Evolutionary conservation across 2,329 filamentous ascomycete genomes (phyloP).

Genomic region (Trichoderma harzianum): DNA sequence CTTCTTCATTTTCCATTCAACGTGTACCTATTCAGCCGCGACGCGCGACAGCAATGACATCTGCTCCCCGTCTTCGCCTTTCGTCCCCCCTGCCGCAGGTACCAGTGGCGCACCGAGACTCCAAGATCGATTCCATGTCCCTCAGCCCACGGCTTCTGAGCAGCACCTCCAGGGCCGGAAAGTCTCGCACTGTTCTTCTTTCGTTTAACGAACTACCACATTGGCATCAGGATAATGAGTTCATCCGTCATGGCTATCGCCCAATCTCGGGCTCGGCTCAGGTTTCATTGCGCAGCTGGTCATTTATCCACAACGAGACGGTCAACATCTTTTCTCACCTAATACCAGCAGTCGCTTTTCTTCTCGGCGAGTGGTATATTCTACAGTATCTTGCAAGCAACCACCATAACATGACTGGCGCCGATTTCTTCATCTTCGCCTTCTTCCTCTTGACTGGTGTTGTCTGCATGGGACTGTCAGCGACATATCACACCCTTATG

Average conservation of each 20-base stretch:
- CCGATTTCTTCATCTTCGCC: background rate
- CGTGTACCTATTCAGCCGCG: background rate
- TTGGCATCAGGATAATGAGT: slow-evolving; percentile 14
- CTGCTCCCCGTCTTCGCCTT: slow-evolving; percentile 7
- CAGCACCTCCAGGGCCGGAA: background rate
- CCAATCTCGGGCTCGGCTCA: slow-evolving; percentile 6
- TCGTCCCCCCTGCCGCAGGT: background rate
- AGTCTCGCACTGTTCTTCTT: background rate
- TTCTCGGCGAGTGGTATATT: slow-evolving; percentile 8
- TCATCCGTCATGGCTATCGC: slow-evolving; percentile 8
- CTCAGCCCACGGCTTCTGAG: background rate
- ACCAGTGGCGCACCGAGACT: background rate
- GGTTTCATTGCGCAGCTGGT: slow-evolving; percentile 4
- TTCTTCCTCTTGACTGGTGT: slow-evolving; percentile 5
- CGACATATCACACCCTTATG: background rate
- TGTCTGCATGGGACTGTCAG: background rate
- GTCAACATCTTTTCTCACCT: slow-evolving; percentile 6
- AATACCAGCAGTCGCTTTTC: background rate
- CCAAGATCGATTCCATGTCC: background rate
- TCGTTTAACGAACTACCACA: background rate
- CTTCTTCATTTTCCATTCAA: background rate
- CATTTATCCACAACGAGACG: slow-evolving; percentile 7
- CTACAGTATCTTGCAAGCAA: background rate
- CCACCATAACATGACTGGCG: background rate
- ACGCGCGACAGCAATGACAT: background rate